phyloP scores from a whole-genome alignment of 768 basidiomycete species.

The Lepiota venenata region DNA sequence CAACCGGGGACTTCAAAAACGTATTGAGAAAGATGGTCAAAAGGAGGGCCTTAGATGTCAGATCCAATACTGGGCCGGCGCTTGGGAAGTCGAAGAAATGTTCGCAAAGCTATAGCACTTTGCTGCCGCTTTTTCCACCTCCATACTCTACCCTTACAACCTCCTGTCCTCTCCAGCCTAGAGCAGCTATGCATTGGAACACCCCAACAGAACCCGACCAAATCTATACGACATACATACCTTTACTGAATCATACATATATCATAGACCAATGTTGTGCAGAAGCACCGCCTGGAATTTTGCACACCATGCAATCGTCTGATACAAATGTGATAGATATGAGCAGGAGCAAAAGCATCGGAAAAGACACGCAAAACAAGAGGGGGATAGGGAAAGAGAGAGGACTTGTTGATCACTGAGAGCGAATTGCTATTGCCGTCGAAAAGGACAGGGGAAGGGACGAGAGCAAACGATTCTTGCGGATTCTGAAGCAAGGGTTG shows the following conservation, averaged over 20 bases:
- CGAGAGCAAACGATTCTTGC: neutral
- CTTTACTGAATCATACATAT: no score
- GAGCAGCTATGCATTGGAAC: no score
- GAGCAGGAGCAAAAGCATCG: neutral
- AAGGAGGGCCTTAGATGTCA: slow-evolving; percentile 63
- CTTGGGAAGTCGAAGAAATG: slow-evolving; percentile 94
- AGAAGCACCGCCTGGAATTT: no score
- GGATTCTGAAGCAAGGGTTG: neutral
- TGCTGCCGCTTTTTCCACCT: no score
- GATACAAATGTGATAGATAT: no score
- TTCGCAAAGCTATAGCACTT: slow-evolving; percentile 42
- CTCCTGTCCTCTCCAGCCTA: no score
- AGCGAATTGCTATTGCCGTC: neutral
- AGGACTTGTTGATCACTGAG: neutral
- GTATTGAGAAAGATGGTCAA: slow-evolving; percentile 71
- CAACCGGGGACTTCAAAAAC: slow-evolving; percentile 72
- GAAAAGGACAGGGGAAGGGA: neutral
- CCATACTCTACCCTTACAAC: no score
- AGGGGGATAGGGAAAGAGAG: neutral
- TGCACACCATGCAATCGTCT: no score
- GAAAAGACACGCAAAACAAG: neutral
- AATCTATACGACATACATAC: no score
- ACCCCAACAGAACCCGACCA: no score
- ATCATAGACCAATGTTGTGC: no score
- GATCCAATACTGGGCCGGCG: slow-evolving; percentile 86